Base-by-base conservation (phyloP, 495 filamentous ascomycete species). In the Penicillium argentinense region DNA sequence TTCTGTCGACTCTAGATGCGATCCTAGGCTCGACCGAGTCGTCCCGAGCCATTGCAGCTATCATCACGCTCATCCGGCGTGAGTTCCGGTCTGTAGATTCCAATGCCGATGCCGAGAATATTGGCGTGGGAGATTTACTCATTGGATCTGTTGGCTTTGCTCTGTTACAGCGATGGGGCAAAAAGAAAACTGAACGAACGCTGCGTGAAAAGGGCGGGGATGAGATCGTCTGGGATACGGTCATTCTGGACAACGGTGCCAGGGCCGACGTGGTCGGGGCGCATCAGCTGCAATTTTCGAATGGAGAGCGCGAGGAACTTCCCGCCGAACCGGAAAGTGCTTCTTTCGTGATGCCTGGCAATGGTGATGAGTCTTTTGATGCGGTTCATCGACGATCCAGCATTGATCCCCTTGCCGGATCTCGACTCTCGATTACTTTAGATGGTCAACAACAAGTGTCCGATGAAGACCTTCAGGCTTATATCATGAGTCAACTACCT, bases 11-110 rank as follows among this genome's bases (percentile, higher is more conserved):
- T 2, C 68, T 91, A 21, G 86, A 91, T 64, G 80, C 84, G 14
- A 84, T 88, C 44, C 77, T 91, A 23, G 87, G 87, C 11, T 85
- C 80, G 14, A 90, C 87, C 4, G 87, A 91, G 59, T 86, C 85
- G 3, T 89, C 85, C 1, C 75, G 86, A 39, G 87, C 87, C n/a
- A 87, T 90, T 58, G 83, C 84, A 0, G 84, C 86, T 47, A 89
- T 91, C 43, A 81, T 89, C 45, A 82, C 83, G 1, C 69, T 91
- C 19, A 83, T 90, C 30, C 74, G 82, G 8, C 78, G 82, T 40
- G 87, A 91, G 59, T 86, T 90, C 38, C 71, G 82, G 23, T 83
- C 82, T 40, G 77, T 83, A 3, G 78, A 81, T 5, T 75, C 76
- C 3, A 79, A 77, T 5, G 55, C 67, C 5, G 72, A 75, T 48